Evolutionary conservation across 805 yeast species (phyloP).

Genomic region (Metschnikowia amazonensis): DNA sequence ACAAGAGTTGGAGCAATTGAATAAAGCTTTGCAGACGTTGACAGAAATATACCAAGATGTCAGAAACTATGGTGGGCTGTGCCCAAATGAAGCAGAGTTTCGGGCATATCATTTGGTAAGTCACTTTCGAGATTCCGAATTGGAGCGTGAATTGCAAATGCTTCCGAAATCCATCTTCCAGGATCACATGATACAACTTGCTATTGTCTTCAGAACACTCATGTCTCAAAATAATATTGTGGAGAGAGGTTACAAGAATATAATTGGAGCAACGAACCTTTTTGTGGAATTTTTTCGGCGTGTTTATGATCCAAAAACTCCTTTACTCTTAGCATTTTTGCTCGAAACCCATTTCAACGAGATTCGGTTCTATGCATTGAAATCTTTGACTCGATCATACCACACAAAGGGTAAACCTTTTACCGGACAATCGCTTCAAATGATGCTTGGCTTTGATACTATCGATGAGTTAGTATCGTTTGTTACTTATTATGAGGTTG

Average conservation of each 20-base stretch:
- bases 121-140: slow-evolving; percentile 78
- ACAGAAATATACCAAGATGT: slow-evolving; percentile 83
- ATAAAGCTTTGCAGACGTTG: slow-evolving; percentile 83
- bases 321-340: slow-evolving; percentile 68
- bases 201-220: slow-evolving; percentile 64
- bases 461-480: slow-evolving; percentile 50
- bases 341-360: slow-evolving; percentile 80
- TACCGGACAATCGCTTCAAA: slow-evolving; percentile 43
- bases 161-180: slow-evolving; percentile 56
- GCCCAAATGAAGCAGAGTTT: slow-evolving; percentile 89
- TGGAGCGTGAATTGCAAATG: slow-evolving; percentile 69
- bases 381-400: slow-evolving; percentile 58
- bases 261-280: slow-evolving; percentile 54
- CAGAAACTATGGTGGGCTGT: slow-evolving; percentile 59
- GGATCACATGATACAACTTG: slow-evolving; percentile 60
- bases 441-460: slow-evolving; percentile 66
- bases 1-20: slow-evolving; percentile 92
- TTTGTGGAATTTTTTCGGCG: slow-evolving; percentile 61
- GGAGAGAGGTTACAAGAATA: slow-evolving; percentile 49
- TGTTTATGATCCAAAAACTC: slow-evolving; percentile 46
- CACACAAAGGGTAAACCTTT: slow-evolving; percentile 72
- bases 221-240: slow-evolving; percentile 58
- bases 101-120: slow-evolving; percentile 81
- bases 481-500: slow-evolving; percentile 62
- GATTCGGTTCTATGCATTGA: slow-evolving; percentile 68